Percentiles rank a stretch among this genome's conserved stretches.
Evolutionary conservation across 2,329 filamentous ascomycete genomes (phyloP).

Genomic region (Metarhizium humberi): DNA sequence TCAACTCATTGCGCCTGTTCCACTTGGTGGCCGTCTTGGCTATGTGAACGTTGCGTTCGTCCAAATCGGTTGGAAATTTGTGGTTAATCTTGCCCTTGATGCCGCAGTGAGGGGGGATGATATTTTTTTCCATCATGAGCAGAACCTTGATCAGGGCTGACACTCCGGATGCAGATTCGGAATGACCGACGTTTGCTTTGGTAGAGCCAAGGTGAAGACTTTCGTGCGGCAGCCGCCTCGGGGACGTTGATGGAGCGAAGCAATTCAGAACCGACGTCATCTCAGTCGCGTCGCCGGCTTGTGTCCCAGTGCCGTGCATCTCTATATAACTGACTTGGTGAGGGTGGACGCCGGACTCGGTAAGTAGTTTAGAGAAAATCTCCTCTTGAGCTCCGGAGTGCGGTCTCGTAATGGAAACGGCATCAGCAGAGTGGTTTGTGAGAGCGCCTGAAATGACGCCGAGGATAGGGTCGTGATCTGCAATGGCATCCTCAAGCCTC

Average conservation of each 20-base stretch:
- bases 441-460: conserved; percentile 52
- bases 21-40: conserved; percentile 25
- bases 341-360: conserved; percentile 63
- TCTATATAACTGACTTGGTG: conserved; percentile 73
- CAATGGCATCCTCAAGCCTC: conserved; percentile 32
- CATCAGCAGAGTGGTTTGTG: conserved; percentile 64
- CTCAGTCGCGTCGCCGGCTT: conserved; percentile 73
- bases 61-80: conserved; percentile 44
- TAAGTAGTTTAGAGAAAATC: conserved; percentile 51
- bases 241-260: conserved; percentile 23
- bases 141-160: conserved; percentile 50
- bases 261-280: conserved; percentile 63
- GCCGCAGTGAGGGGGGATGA: conserved; percentile 54
- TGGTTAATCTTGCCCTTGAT: conserved; percentile 55
- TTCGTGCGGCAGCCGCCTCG: background rate
- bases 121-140: conserved; percentile 47
- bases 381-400: conserved; percentile 53
- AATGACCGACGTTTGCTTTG: conserved; percentile 56
- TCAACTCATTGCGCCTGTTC: background rate
- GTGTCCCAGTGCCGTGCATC: conserved; percentile 82
- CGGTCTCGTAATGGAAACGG: conserved; percentile 63
- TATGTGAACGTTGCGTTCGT: conserved; percentile 45
- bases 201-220: conserved; percentile 24
- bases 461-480: conserved; percentile 56
- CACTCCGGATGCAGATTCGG: conserved; percentile 42